Base-by-base conservation (phyloP, 148 eudicot genomes). In the Rhododendron henanense region DNA sequence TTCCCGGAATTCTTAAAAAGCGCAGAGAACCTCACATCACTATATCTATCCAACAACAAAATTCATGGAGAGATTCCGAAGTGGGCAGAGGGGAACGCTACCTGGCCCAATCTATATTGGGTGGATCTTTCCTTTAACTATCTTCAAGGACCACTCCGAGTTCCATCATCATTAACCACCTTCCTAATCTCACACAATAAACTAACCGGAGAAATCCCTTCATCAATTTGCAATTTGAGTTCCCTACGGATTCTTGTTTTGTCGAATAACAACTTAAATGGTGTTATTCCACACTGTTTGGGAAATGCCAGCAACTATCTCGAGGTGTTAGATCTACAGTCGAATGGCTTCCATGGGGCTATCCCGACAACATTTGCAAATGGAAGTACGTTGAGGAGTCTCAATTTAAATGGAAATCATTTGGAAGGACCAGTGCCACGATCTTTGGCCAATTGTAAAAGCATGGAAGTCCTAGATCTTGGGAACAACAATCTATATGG, bases 161-260 rank as follows among this genome's bases (percentile, higher is more conserved):
- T 76, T 75, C 86, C 50, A 55, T 67, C 86, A 19, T 41, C 79
- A 35, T 0, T 23, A 10, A 0, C 0, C 33, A 0, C 2, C 19
- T 55, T 33, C 39, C 33, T 19, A 16, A 21, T 51, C 28, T 84
- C 86, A 16, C 51, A 71, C 2, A 77, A 85, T 77, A 77, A 76
- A 39, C 79, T 85, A 21, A 86, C 86, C 1, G 93, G 96, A 44
- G 86, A 88, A 41, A 85, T 92, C 47, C 93, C 96, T 4, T 41
- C 31, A 41, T 74, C 77, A 1, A 23, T 91, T 23, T 87, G 93
- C 57, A 79, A 57, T 37, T 2, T 88, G 81, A 65, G 55, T 6
- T 45, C 81, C 77, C 87, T 87, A 44, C 3, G 2, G 35, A 28
- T 79, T 25, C 85, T 90, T 65, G 91, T 86, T 63, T 63, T 90